These are phyloP conservation scores for Epichloe glyceriae DNA, from an alignment of 2,329 filamentous ascomycete species.

Conservation along the genomic window DNA sequence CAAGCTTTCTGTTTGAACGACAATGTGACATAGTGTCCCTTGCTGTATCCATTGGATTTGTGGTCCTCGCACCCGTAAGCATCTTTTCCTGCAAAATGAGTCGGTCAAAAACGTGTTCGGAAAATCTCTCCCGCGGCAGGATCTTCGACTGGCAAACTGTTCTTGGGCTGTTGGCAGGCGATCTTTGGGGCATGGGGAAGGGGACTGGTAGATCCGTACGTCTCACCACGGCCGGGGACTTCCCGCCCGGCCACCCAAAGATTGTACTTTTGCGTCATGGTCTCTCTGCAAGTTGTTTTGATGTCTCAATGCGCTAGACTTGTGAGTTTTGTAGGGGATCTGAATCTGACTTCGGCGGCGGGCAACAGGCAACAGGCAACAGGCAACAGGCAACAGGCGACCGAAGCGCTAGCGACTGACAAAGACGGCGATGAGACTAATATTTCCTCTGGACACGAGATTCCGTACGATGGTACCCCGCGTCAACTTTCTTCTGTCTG, in stretches of 20 bases:
- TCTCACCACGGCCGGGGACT: conserved; percentile 2
- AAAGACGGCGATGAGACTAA: too few relatives aligned
- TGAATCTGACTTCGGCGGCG: too few relatives aligned
- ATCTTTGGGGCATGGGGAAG: not conserved
- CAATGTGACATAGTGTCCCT: not conserved
- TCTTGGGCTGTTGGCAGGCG: not conserved
- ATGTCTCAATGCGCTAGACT: not conserved
- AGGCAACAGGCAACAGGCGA: too few relatives aligned
- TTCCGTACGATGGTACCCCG: too few relatives aligned
- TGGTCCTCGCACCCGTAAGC: not conserved
- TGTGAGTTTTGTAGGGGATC: not conserved
- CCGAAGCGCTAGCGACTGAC: too few relatives aligned
- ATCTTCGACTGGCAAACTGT: conserved; percentile 39
- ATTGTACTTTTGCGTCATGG: not conserved
- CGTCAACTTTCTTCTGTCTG: too few relatives aligned
- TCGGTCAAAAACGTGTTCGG: too few relatives aligned
- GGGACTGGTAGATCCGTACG: not conserved
- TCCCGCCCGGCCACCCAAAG: conserved; percentile 7
- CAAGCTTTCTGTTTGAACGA: not conserved
- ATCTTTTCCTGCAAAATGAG: too few relatives aligned
- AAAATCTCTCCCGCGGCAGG: conserved; percentile 40
- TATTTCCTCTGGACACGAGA: too few relatives aligned
- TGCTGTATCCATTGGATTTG: not conserved
- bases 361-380: too few relatives aligned
- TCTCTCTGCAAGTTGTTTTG: not conserved